Evolutionary conservation across 2,329 filamentous ascomycete species (phyloP), one percentile per base, ranked within the genome.

Genomic region (Beauveria varroae): DNA sequence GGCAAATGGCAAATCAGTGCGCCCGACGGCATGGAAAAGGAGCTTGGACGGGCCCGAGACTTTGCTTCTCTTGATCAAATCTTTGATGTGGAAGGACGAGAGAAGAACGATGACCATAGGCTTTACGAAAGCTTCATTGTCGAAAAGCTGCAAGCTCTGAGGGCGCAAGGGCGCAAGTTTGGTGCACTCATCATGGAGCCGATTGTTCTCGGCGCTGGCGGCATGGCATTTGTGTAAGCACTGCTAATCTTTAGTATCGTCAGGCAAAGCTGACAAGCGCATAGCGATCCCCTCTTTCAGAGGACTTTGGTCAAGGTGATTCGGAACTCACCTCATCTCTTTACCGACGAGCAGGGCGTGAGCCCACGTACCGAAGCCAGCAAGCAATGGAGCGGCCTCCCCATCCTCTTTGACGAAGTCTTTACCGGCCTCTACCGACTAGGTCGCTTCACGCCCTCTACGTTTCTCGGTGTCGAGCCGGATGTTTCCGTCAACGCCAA

Each of bases 351-450:
- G 14, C 37, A 64, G 18, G 28, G 41, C 22, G 60, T 62, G 37
- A 20, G 18, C 53, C 1, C 40, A 60, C 41, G 9, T 63, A 43
- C 61, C 67, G n/a, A 20, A 28, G 10, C 66, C 68, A 56, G 67
- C 37, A 68, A 67, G 9, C 65, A 76, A 34, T 96, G 91, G 91
- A 79, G 79, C 1, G 90, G 91, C 2, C 81, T 96, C 4, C 91
- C 91, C 0, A 76, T 96, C 44, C 79, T 96, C 66, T 91, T 91
- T 65, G 91, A 96, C 69, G 91, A 96, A 70, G 91, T 96, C 41
- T 96, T 96, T 73, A 93, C 90, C 0, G 91, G 91, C 1, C 78
- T 96, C 5, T 93, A 93, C 71, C 89, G 91, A 14, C 84, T 96
- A 0, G 91, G 91, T 2, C 83, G 86, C 44, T 85, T 87, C 69